Base-by-base conservation (phyloP, 2,329 filamentous ascomycete species). In the Geosmithia flava region DNA sequence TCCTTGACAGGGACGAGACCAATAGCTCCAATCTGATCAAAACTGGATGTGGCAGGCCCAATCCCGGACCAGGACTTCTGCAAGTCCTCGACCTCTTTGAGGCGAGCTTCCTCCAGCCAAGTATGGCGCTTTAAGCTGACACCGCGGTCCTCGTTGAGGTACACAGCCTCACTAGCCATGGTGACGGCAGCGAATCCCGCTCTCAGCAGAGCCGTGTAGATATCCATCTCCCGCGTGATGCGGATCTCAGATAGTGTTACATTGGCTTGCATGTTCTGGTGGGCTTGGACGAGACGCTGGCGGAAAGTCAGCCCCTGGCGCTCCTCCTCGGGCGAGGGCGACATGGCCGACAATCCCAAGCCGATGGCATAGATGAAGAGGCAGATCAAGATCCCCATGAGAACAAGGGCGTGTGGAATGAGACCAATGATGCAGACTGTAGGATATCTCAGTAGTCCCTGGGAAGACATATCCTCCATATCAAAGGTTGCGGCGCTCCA, bases 361-460 rank as follows among this genome's bases (percentile, higher is more conserved):
- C 91, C 90, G 20, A 93, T 57, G 1, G 68, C 68, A 60, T 97
- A 97, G 45, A 98, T 94, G 7, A 72, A 59, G 2, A 78, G 72
- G 60, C 93, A 97, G 16, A 83, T 68, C 5, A 79, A 50, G 44
- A 96, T 95, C 1, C 91, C 93, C 7, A 76, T 57, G 1, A 97
- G 66, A 13, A 97, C 87, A 20, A 95, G 70, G n/a, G 97, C 74
- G 62, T 97, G 91, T 1, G 93, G 93, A 37, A 97, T 85, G 61
- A 97, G 96, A 1, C 91, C 88, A 29, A 97, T 85, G 50, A 97
- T 89, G 58, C 87, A 96, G 41, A 97, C 89, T 0, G 90, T 96
- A 3, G 93, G 93, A 54, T 95, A 96, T 51, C 87, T 79, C 42
- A 96, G 71, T 11, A 95, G 72, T 3, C 87, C 84, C 58, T 81